Evolutionary conservation across 805 yeast genomes (phyloP).

Genomic region (Suhomyces prunicola): DNA sequence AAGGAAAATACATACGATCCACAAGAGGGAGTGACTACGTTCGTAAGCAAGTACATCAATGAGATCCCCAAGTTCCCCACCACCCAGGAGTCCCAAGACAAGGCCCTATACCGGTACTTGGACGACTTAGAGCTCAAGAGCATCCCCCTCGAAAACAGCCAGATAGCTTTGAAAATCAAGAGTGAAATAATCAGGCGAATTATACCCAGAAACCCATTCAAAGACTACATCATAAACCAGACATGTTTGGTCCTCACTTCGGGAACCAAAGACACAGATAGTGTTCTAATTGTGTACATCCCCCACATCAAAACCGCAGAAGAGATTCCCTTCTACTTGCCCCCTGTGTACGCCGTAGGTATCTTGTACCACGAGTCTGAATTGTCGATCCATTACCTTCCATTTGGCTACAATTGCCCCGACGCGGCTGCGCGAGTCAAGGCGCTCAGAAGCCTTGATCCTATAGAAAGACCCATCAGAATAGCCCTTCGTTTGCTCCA

Average conservation of each 20-base stretch:
- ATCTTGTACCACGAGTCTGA: constrained; percentile 47
- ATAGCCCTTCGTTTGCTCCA: constrained; percentile 77
- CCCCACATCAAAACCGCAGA: constrained; percentile 65
- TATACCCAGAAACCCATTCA: constrained; percentile 87
- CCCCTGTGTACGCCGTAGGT: constrained; percentile 77
- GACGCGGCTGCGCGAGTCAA: constrained; percentile 2
- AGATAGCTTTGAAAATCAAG: constrained; percentile 28
- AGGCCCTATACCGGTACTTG: constrained; percentile 31
- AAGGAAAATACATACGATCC: constrained; percentile 46
- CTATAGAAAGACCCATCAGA: constrained; percentile 64
- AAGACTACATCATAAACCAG: constrained; percentile 80
- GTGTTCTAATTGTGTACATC: constrained; percentile 64
- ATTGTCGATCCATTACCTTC: constrained; percentile 73
- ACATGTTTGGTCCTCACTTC: constrained; percentile 59
- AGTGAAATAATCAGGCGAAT: constrained; percentile 72
- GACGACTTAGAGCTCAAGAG: constrained; percentile 30
- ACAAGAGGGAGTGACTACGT: constrained; percentile 26
- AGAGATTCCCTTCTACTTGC: constrained; percentile 85
- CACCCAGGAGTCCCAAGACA: constrained; percentile 14
- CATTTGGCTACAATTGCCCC: constrained; percentile 40
- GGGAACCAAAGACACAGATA: constrained; percentile 13
- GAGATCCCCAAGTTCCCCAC: constrained; percentile 34
- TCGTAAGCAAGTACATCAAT: constrained; percentile 23
- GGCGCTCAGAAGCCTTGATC: constrained; percentile 31
- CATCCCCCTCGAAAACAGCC: constrained; percentile 23